phyloP scores from a whole-genome alignment of 805 yeast species.

The Wickerhamomyces chaumierensis region DNA sequence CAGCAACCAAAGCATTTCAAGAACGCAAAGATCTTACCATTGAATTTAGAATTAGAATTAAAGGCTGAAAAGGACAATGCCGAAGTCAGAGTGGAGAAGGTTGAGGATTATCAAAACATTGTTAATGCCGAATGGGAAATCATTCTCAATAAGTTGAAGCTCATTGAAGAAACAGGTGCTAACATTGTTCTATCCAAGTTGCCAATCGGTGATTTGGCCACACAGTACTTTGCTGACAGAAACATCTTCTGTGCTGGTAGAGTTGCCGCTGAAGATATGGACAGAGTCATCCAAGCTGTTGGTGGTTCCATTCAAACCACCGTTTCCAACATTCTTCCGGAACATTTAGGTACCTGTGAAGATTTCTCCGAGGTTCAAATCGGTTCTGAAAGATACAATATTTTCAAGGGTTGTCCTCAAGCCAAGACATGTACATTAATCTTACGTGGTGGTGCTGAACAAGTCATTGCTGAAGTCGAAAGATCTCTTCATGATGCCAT shows the following conservation, averaged over 20 bases:
- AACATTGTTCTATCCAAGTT: constrained; percentile 85
- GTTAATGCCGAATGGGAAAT: constrained; percentile 99
- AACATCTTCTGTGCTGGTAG: constrained; percentile 96
- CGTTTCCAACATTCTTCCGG: constrained; percentile 53
- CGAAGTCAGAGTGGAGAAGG: constrained; percentile 92
- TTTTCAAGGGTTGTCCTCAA: constrained; percentile 86
- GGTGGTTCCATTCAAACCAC: constrained; percentile 86
- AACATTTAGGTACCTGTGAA: constrained; percentile 78
- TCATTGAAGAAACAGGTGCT: constrained; percentile 78
- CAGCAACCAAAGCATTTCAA: constrained; percentile 87
- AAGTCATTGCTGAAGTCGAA: constrained; percentile 95
- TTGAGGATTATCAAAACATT: constrained; percentile 85
- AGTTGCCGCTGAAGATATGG: constrained; percentile 81
- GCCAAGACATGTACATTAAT: constrained; percentile 90
- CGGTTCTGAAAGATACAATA: constrained; percentile 90
- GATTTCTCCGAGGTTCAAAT: constrained; percentile 87
- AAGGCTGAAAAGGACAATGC: constrained; percentile 99
- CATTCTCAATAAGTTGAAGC: constrained; percentile 74
- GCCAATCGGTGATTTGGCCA: constrained; percentile 98
- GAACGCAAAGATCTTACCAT: constrained; percentile 71
- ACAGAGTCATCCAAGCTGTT: constrained; percentile 84
- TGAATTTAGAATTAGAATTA: constrained; percentile 90
- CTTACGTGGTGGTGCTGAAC: constrained; percentile 96
- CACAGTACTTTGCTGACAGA: constrained; percentile 95
- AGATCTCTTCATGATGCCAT: constrained; percentile 96